Evolutionary conservation across 2,329 filamentous ascomycete genomes (phyloP), one percentile per base, ranked within the genome.

Genomic region (Claviceps arundinis): DNA sequence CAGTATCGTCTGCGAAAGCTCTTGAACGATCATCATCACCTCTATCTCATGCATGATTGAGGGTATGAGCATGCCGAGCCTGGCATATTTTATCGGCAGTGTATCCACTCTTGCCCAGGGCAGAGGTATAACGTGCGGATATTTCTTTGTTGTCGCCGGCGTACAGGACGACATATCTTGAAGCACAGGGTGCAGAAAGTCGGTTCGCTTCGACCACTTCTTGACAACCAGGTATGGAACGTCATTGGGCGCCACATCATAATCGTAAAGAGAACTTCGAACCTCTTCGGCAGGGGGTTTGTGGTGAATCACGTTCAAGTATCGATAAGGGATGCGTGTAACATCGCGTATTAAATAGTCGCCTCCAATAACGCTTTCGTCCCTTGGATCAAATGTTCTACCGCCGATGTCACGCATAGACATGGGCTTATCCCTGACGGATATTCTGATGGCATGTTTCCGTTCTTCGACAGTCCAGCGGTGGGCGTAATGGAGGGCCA

Each of bases 41-140:
- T 86, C 85, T 2, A 91, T 59, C n/a, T 78, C 78, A 57, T 88
- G 79, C 16, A 86, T 69, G 38, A 96, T 79, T 0, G 81, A 82
- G 0, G 90, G 89, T 5, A 93, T 74, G 40, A 93, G 72, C 50
- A 84, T 70, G 2, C 74, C 78, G 30, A 82, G 73, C 46, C 72
- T 66, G 1, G 68, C 70, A 53, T 72, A 70, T 7, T 64, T 63
- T 6, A 70, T 60, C 0, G 74, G 70, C 2, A 79, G 58, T 2
- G 58, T 57, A 54, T 83, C 80, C 0, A 78, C 64, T 0, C 62
- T 72, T 51, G 80, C 79, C n/a, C 67, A 67, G 0, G 66, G 57
- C 1, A 70, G 61, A 0, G 76, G 74, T 3, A 83, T 61, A 5
- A 75, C 69, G 5, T 68, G 60, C 0, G 60, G 58, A 58, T 73